Percentiles rank a stretch among this genome's conserved stretches.
Conservation (phyloP, 805 yeast species). For the Huiozyma naganishii region DNA sequence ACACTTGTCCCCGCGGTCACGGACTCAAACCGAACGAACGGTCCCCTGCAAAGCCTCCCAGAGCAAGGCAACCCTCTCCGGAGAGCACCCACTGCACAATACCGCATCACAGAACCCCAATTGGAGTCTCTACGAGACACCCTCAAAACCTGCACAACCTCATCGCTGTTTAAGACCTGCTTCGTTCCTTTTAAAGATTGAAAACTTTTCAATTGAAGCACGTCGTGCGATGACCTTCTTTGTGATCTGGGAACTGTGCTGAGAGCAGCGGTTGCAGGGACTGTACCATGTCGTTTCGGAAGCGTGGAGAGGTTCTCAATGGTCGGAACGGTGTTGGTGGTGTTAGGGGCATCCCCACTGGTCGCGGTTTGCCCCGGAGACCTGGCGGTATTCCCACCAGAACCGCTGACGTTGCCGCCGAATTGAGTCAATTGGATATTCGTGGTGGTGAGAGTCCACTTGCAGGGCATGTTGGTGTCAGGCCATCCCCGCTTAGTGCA, state of each 20-base stretch:
- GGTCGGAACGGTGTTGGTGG: conserved; percentile 10
- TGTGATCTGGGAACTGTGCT: too few species aligned
- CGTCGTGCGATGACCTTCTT: too few species aligned
- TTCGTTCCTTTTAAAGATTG: too few species aligned
- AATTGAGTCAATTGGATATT: too few species aligned
- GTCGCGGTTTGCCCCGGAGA: neutral
- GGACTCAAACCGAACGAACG: neutral
- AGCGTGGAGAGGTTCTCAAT: conserved; percentile 39
- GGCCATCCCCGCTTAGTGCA: conserved; percentile 67
- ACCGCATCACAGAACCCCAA: too few species aligned
- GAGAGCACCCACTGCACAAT: too few species aligned
- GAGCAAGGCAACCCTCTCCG: neutral
- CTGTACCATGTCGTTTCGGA: conserved; percentile 45
- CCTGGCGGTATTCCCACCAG: neutral
- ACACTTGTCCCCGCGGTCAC: neutral
- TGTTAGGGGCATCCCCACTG: neutral
- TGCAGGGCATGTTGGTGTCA: conserved; percentile 42
- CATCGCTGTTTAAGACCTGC: too few species aligned
- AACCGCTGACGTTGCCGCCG: neutral
- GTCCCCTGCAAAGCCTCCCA: neutral
- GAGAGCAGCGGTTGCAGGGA: neutral
- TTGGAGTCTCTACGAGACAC: too few species aligned
- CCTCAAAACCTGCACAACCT: too few species aligned
- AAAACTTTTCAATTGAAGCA: too few species aligned
- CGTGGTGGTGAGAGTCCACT: too few species aligned